Conservation (phyloP, 2,329 filamentous ascomycete genomes). For the Neofusicoccum cordaticola region DNA sequence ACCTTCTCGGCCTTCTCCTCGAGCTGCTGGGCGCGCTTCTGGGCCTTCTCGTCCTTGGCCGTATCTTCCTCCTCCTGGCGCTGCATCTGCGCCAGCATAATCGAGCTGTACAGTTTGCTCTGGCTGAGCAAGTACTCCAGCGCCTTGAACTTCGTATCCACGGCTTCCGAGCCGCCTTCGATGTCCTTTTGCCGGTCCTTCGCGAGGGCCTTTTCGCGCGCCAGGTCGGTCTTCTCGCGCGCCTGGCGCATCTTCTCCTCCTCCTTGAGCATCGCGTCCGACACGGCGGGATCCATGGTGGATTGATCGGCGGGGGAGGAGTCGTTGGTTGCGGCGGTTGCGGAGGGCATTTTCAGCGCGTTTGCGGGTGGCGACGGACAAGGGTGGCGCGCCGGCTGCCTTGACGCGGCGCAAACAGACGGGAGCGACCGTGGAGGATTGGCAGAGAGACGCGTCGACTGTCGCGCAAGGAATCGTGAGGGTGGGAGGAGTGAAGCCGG, state of each 20-base stretch:
- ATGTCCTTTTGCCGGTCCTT: conserved; percentile 47
- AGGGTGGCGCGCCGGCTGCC: neutral
- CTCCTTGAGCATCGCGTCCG: conserved; percentile 37
- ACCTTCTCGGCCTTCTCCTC: conserved; percentile 48
- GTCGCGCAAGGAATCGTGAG: neutral
- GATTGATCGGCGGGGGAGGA: conserved; percentile 13
- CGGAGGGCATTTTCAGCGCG: neutral
- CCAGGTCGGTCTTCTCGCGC: conserved; percentile 44
- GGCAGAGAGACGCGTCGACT: neutral
- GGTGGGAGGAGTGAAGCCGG: neutral
- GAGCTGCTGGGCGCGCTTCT: conserved; percentile 36
- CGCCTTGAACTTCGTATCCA: conserved; percentile 52
- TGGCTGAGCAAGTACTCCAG: conserved; percentile 52
- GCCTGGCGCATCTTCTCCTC: conserved; percentile 45
- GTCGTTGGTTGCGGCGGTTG: neutral
- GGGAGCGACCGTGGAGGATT: neutral
- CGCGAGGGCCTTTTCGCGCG: conserved; percentile 43
- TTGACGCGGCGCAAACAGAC: neutral
- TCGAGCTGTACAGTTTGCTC: conserved; percentile 52
- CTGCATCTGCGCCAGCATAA: conserved; percentile 54
- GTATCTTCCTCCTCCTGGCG: conserved; percentile 49
- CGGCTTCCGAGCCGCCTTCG: conserved; percentile 42
- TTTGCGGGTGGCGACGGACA: neutral
- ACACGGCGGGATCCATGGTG: conserved; percentile 23
- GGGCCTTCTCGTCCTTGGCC: conserved; percentile 44